Percentiles rank a stretch among this genome's conserved stretches.
These are phyloP conservation scores for Apocynum venetum DNA, from an alignment of 257 asterid species.

Conservation along the genomic window DNA sequence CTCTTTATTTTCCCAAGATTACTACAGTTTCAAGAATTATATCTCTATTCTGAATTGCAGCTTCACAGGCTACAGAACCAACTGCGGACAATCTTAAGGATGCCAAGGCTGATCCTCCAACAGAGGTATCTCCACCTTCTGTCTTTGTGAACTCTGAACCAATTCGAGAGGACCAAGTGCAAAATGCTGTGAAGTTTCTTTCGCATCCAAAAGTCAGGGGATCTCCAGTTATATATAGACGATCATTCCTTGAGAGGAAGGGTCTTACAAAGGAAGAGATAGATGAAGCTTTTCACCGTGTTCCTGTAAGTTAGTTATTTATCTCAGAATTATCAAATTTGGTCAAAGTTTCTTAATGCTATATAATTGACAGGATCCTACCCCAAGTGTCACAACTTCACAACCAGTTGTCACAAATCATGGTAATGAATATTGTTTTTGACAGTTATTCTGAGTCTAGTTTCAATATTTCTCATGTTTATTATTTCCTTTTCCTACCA, in stretches of 20 bases:
- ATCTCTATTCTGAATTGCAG: constrained; percentile 33
- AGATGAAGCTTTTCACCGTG: constrained; percentile 94
- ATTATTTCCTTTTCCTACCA: constrained; percentile 18
- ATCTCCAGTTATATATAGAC: constrained; percentile 86
- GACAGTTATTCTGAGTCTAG: constrained; percentile 2
- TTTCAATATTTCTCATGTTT: constrained; percentile 12
- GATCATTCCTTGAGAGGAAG: constrained; percentile 97
- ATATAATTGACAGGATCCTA: constrained; percentile 54
- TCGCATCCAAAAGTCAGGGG: constrained; percentile 96
- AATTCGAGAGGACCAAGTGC: constrained; percentile 90
- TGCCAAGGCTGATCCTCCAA: constrained; percentile 44
- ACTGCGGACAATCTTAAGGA: constrained; percentile 28
- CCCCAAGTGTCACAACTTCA: constrained; percentile 54
- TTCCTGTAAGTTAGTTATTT: constrained; percentile 56
- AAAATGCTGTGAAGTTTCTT: constrained; percentile 94
- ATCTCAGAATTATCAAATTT: too few relatives aligned
- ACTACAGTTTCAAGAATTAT: constrained; percentile 5
- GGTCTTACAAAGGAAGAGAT: constrained; percentile 99
- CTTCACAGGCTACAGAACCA: constrained; percentile 39
- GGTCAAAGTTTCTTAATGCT: constrained; percentile 4
- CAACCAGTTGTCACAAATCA: constrained; percentile 48
- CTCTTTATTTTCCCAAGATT: neutral
- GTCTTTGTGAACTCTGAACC: constrained; percentile 93
- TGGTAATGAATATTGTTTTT: constrained; percentile 35
- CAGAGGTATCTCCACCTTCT: constrained; percentile 63